Base-by-base conservation (phyloP, 805 yeast species). In the Lipomyces mesembrius region DNA sequence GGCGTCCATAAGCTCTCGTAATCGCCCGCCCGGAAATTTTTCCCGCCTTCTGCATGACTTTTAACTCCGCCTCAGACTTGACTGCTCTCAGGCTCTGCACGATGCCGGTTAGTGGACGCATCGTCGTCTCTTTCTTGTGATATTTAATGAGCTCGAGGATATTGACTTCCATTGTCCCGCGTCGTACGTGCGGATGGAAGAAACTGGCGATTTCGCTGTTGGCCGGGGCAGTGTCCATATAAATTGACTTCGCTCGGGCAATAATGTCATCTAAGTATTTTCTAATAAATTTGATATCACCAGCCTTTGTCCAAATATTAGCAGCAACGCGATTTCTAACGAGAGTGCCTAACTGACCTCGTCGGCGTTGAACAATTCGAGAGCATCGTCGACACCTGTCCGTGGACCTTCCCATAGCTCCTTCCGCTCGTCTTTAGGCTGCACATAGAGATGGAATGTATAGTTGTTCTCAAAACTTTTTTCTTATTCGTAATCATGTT, bases 381-480 rank as follows among this genome's bases (percentile, higher is more conserved):
- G 79, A 0, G 89, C 97, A 17, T 96, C 97, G 59, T 88, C 85
- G 2, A 88, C 83, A 0, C 99, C 99, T 20, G 96, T 89, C 73
- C 96, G 84, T 56, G 85, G 88, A 12, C 99, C 99, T 73, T 94
- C 98, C 99, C 99, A 95, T 70, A 89, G 86, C 78, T 95, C 99
- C 27, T 84, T 85, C 59, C 82, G 82, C 5, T 86, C 84, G 75
- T 93, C 90, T 75, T 89, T 89, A 17, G 92, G 92, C 2, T 92
- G 97, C 2, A 94, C 97, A 60, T 92, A 79, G 88, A 95, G 84
- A 91, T 94, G 71, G 90, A 85, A 8, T 46, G 85, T 81, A 60
- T 65, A 64, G 29, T 72, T 71, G 14, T 62, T 62, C 20, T 63
- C 63, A 5, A 46, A 85, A 32, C 83, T 85, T n/a, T 83, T 79